Percentiles rank a stretch among this genome's conserved stretches.
Evolutionary conservation across 768 basidiomycete genomes (phyloP).

Genomic region (Candolleomyces efflorescens): DNA sequence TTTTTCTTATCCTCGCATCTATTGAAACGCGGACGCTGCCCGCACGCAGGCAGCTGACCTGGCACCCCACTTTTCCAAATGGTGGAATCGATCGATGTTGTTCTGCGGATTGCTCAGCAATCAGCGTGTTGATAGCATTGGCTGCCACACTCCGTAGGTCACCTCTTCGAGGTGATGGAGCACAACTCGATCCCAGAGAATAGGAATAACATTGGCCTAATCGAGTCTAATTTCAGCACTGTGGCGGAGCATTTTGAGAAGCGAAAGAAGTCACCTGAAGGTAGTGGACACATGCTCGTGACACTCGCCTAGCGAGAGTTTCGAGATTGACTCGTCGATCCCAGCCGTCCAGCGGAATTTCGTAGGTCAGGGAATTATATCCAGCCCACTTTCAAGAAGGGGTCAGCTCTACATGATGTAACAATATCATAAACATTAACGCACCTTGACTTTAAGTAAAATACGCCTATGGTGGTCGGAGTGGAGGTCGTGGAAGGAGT

Average conservation of each 20-base stretch:
- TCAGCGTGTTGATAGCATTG: conserved; percentile 51
- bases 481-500: conserved; percentile 59
- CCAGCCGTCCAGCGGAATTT: conserved; percentile 67
- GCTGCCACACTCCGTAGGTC: conserved; percentile 67
- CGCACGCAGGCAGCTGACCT: background rate
- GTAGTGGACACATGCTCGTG: conserved; percentile 70
- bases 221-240: conserved; percentile 3
- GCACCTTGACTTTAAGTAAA: conserved; percentile 56
- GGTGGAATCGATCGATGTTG: too few species aligned
- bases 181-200: conserved; percentile 64
- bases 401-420: background rate
- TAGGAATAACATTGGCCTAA: conserved; percentile 66
- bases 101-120: too few species aligned
- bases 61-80: too few species aligned
- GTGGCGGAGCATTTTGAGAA: background rate
- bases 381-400: conserved; percentile 55
- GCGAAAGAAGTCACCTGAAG: conserved; percentile 46
- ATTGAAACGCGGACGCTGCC: background rate
- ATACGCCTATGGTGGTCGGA: conserved; percentile 59
- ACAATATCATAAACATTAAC: conserved; percentile 14
- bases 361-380: conserved; percentile 66
- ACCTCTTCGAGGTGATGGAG: conserved; percentile 72
- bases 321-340: conserved; percentile 61
- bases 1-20: background rate
- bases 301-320: conserved; percentile 64